Conservation (phyloP, 2,329 filamentous ascomycete genomes). For the Penicillium italicum region DNA sequence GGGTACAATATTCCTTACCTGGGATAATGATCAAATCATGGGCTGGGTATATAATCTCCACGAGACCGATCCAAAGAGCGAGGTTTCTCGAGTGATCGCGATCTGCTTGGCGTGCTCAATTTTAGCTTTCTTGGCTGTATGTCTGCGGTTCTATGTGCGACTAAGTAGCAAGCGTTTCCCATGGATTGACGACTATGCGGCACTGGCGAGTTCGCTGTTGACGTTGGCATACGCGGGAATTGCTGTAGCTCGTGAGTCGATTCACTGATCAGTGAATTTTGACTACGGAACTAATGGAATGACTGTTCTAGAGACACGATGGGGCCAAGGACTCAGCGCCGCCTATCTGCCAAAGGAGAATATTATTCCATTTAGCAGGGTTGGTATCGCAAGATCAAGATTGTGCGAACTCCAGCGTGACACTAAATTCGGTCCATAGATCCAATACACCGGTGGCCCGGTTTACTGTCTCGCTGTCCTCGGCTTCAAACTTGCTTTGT, state of each 20-base stretch:
- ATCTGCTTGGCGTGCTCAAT: constrained; percentile 23
- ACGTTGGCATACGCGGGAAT: constrained; percentile 18
- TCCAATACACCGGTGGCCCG: constrained; percentile 30
- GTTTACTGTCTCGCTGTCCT: constrained; percentile 35
- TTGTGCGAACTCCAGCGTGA: neutral
- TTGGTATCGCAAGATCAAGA: neutral
- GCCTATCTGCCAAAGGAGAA: constrained; percentile 24
- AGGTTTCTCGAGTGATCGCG: constrained; percentile 21
- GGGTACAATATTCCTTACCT: neutral
- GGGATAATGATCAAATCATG: constrained; percentile 15
- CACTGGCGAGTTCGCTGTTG: constrained; percentile 21
- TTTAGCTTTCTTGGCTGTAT: constrained; percentile 22
- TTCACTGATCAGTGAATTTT: neutral
- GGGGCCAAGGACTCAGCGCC: constrained; percentile 23
- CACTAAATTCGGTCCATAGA: constrained; percentile 8
- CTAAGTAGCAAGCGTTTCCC: constrained; percentile 15
- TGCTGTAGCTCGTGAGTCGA: constrained; percentile 21
- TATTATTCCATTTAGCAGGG: constrained; percentile 27
- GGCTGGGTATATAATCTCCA: constrained; percentile 31
- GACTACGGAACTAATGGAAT: neutral
- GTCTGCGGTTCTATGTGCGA: constrained; percentile 26
- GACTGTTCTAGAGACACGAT: constrained; percentile 24
- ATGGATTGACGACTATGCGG: constrained; percentile 30
- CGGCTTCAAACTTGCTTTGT: constrained; percentile 48
- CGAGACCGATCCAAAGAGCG: constrained; percentile 20